phyloP scores from a whole-genome alignment of 1,284 basidiomycete species.

The Uromyces viciae-fabae region DNA sequence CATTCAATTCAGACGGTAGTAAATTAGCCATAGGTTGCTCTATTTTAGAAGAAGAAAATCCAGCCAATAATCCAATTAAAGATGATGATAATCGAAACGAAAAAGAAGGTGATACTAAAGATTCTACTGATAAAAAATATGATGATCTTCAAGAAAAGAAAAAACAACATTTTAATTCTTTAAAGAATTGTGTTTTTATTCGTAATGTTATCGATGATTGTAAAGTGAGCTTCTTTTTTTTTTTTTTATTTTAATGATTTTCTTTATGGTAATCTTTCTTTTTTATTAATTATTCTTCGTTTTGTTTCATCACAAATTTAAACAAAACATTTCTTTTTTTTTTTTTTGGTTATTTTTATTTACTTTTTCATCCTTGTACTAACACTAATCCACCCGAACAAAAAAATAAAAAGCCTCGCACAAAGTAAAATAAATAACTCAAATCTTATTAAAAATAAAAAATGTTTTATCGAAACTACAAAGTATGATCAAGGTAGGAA shows the following conservation, averaged over 20 bases:
- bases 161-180: neutral
- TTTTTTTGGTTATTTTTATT: neutral
- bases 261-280: neutral
- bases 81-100: neutral
- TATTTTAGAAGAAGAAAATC: slow-evolving; percentile 39
- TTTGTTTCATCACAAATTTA: neutral
- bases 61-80: slow-evolving; percentile 1
- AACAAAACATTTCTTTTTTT: neutral
- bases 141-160: neutral
- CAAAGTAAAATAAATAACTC: slow-evolving; percentile 14
- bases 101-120: neutral
- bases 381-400: neutral
- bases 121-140: neutral
- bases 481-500: too few relatives aligned
- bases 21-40: slow-evolving; percentile 69
- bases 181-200: slow-evolving; percentile 37
- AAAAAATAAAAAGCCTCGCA: neutral
- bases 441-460: too few relatives aligned
- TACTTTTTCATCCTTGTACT: neutral
- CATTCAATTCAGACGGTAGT: slow-evolving; percentile 77
- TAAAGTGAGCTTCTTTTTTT: slow-evolving; percentile 12
- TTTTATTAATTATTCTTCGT: neutral
- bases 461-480: too few relatives aligned
- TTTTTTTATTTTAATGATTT: neutral
- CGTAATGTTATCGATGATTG: slow-evolving; percentile 40